phyloP scores from a whole-genome alignment of 1,284 basidiomycete species.

The Tylopilus sp. region DNA sequence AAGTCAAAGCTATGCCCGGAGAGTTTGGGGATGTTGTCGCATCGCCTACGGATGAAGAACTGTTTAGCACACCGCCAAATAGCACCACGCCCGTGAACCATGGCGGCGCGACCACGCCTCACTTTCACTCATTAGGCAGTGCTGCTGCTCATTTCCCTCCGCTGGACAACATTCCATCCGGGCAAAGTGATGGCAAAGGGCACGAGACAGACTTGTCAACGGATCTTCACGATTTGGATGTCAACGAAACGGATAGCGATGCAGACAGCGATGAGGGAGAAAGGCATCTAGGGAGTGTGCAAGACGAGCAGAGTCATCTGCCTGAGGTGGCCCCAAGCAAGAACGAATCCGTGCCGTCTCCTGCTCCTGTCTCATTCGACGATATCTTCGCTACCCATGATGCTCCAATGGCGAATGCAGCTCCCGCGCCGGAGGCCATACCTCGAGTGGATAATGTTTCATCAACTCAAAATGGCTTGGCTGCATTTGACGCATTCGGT shows the following conservation, averaged over 20 bases:
- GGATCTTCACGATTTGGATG: constrained; percentile 61
- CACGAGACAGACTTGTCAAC: constrained; percentile 52
- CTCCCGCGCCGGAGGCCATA: constrained; percentile 6
- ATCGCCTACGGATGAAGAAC: constrained; percentile 45
- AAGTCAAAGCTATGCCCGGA: constrained; percentile 8
- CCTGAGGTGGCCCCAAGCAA: constrained; percentile 23
- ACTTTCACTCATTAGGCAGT: constrained; percentile 32
- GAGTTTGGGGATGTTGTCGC: constrained; percentile 23
- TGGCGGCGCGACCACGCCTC: constrained; percentile 16
- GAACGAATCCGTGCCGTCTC: constrained; percentile 20
- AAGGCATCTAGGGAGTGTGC: constrained; percentile 33
- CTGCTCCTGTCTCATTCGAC: constrained; percentile 28
- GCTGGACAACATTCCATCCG: constrained; percentile 37
- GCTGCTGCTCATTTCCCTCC: constrained; percentile 42
- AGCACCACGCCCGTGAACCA: constrained; percentile 35
- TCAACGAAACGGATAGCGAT: constrained; percentile 55
- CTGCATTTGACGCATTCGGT: constrained; percentile 32
- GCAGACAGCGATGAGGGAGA: constrained; percentile 49
- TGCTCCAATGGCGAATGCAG: background rate
- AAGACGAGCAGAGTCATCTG: constrained; percentile 10
- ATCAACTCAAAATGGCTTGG: constrained; percentile 20
- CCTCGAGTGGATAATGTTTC: constrained; percentile 25
- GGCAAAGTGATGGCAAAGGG: constrained; percentile 29
- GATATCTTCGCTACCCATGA: constrained; percentile 28
- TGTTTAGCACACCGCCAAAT: constrained; percentile 59